Conservation (phyloP, 495 filamentous ascomycete genomes). For the Apodospora peruviana region DNA sequence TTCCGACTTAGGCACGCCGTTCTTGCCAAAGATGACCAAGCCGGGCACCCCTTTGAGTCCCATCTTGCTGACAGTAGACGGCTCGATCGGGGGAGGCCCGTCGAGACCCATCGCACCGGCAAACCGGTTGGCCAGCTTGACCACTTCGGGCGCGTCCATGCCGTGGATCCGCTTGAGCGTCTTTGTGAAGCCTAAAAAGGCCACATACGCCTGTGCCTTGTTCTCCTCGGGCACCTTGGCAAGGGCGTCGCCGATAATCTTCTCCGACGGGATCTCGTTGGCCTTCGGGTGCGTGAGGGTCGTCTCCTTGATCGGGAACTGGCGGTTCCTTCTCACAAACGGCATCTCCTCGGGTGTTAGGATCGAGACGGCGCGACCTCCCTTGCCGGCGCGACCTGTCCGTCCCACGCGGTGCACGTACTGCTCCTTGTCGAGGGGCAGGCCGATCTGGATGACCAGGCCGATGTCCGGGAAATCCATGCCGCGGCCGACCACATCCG, state of each 20-base stretch:
- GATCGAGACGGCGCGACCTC: slow-evolving; percentile 82
- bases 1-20: not conserved
- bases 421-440: slow-evolving; percentile 67
- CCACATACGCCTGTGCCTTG: slow-evolving; percentile 22
- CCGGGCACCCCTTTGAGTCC: slow-evolving; percentile 28
- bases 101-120: slow-evolving; percentile 16
- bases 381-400: slow-evolving; percentile 76
- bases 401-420: slow-evolving; percentile 94
- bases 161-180: slow-evolving; percentile 12
- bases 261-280: slow-evolving; percentile 9
- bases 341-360: slow-evolving; percentile 78
- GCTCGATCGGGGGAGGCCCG: slow-evolving; percentile 12
- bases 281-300: slow-evolving; percentile 17
- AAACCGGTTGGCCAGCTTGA: slow-evolving; percentile 21
- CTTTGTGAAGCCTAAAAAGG: slow-evolving; percentile 23
- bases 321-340: slow-evolving; percentile 18
- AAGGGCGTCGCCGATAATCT: slow-evolving; percentile 19
- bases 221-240: slow-evolving; percentile 16
- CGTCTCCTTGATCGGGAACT: slow-evolving; percentile 25
- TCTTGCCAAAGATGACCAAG: slow-evolving; percentile 6
- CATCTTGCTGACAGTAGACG: slow-evolving; percentile 22
- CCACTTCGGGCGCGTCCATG: slow-evolving; percentile 10
- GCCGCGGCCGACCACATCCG: slow-evolving; percentile 84
- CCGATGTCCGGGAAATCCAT: slow-evolving; percentile 72
- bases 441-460: slow-evolving; percentile 86